Base-by-base conservation (phyloP, 306 rosid genomes). In the Rosa lucieae region DNA sequence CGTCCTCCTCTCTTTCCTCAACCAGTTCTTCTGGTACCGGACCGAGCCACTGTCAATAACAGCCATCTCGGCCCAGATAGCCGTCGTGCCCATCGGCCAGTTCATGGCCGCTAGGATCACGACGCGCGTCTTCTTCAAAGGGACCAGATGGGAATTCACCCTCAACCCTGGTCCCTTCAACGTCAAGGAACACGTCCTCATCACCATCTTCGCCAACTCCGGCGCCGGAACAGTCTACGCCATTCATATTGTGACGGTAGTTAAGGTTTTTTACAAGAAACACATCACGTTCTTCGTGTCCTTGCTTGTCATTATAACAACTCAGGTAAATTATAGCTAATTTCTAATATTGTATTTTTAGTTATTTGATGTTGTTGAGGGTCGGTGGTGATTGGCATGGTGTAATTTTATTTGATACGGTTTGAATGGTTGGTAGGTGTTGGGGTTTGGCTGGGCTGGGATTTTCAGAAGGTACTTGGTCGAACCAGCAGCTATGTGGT, bases 401-500 rank as follows among this genome's bases (percentile, higher is more conserved):
- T 49, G 43, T 42, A 18, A 4, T 15, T 3, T 62, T 15, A 29
- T 48, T 70, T 71, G 65, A 44, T 35, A 10, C 44, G 35, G 39
- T 46, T 67, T 61, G 67, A 69, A 72, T 87, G 85, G 85, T 81
- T 84, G 91, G 80, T 66, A 94, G 97, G 97, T 92, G 48, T 84
- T 94, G 65, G 98, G 98, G 51, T 94, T 92, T 70, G 98, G 98
- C 79, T 94, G 98, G 98, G 98, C 98, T 40, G 97, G 98, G 56
- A 92, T 94, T 78, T 92, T 90, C 73, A 86, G 97, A 67, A 88
- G 85, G 74, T 90, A 94, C 76, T 75, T 94, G 74, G 98, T 94
- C 26, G 98, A 94, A 35, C 98, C 98, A 37, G 97, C 97, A 9
- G 90, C 92, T 48, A 94, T 94, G 99, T 94, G 97, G 99, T 94